These are phyloP conservation scores for Polytrichum commune DNA, from an alignment of 225 moss, liverwort and hornwort species.

Conservation along the genomic window DNA sequence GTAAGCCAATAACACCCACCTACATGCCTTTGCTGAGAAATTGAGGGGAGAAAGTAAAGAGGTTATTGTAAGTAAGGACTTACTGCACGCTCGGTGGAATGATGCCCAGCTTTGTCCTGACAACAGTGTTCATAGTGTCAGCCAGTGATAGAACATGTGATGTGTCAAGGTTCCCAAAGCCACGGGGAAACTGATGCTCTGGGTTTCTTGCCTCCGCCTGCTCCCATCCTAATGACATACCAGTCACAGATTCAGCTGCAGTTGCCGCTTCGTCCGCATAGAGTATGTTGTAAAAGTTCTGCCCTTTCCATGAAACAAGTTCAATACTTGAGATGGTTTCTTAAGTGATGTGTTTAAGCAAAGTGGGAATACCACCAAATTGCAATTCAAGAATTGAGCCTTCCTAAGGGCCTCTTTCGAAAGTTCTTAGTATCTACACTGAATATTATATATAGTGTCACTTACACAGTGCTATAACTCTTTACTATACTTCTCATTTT, in stretches of 20 bases:
- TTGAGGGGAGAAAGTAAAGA: too few species aligned
- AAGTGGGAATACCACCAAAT: too few species aligned
- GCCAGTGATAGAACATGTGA: slow-evolving; percentile 28
- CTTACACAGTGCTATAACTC: too few species aligned
- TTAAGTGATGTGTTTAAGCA: not conserved
- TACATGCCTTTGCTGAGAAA: too few species aligned
- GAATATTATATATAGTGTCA: too few species aligned
- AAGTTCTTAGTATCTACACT: too few species aligned
- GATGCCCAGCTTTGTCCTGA: slow-evolving; percentile 71
- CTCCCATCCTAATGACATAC: not conserved
- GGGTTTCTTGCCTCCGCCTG: slow-evolving; percentile 7
- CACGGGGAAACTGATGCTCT: slow-evolving; percentile 2
- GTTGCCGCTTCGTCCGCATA: slow-evolving; percentile 44
- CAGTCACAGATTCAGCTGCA: not conserved
- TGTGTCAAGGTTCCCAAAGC: slow-evolving; percentile 18
- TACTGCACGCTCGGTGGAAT: slow-evolving; percentile 60
- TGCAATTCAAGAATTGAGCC: too few species aligned
- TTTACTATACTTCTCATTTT: too few species aligned
- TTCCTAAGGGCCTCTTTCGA: too few species aligned
- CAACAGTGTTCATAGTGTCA: slow-evolving; percentile 63
- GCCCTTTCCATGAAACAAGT: slow-evolving; percentile 1
- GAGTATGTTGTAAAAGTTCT: slow-evolving; percentile 77
- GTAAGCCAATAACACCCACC: too few species aligned
- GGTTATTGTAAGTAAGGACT: not conserved
- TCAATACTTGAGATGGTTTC: not conserved